These are phyloP conservation scores for Penicillium bialowiezense DNA, from an alignment of 495 filamentous ascomycete species.

Conservation along the genomic window DNA sequence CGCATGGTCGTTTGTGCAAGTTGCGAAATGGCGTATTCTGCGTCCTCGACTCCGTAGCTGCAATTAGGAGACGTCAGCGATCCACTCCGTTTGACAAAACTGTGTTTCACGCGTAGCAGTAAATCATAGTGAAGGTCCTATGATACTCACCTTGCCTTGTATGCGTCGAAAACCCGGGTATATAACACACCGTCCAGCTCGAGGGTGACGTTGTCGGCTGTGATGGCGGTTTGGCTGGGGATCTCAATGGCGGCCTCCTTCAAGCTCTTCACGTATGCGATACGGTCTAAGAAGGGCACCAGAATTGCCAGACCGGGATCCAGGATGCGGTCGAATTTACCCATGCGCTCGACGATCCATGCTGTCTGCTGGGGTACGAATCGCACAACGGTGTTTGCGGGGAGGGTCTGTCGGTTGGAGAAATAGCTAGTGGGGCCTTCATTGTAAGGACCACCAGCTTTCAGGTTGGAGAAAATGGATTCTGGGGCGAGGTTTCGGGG, in stretches of 20 bases:
- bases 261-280: slow-evolving; percentile 95
- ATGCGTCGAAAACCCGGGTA: slow-evolving; percentile 93
- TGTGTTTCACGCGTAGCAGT: too few species aligned
- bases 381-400: slow-evolving; percentile 90
- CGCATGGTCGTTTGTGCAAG: slow-evolving; percentile 99
- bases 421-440: slow-evolving; percentile 46
- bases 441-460: slow-evolving; percentile 18
- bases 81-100: neutral
- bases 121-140: too few species aligned
- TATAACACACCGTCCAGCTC: slow-evolving; percentile 95
- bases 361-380: slow-evolving; percentile 99
- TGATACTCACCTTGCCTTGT: slow-evolving; percentile 76
- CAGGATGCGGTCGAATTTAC: slow-evolving; percentile 88
- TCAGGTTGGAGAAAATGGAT: slow-evolving; percentile 24
- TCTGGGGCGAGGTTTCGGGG: slow-evolving; percentile 33
- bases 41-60: slow-evolving; percentile 97
- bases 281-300: slow-evolving; percentile 88
- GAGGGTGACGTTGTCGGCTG: slow-evolving; percentile 95
- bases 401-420: slow-evolving; percentile 62
- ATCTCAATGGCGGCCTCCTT: slow-evolving; percentile 97
- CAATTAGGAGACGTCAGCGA: slow-evolving; percentile 8
- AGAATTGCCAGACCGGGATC: slow-evolving; percentile 88
- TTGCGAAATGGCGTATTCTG: slow-evolving; percentile 97
- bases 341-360: slow-evolving; percentile 99
- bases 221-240: slow-evolving; percentile 93